Conservation (phyloP, 441 rosid species). For the Geranium incanum region DNA sequence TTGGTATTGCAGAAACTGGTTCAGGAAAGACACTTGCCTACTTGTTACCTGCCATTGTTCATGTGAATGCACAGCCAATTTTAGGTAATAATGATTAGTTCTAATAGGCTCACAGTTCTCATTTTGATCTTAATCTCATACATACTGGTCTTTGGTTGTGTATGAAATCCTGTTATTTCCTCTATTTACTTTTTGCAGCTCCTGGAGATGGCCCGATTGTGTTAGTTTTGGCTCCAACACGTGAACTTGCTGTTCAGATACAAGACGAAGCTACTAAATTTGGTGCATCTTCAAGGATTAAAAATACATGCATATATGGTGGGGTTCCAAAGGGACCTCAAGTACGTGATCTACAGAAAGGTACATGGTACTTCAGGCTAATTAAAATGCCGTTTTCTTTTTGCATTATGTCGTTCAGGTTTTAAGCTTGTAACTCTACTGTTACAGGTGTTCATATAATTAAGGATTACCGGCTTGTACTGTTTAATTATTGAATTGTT, state of each 20-base stretch:
- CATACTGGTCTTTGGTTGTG: constrained; percentile 2
- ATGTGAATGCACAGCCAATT: constrained; percentile 83
- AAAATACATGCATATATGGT: constrained; percentile 89
- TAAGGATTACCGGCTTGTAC: constrained; percentile 48
- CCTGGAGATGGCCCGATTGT: constrained; percentile 88
- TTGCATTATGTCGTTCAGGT: constrained; percentile 9
- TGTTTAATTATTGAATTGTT: neutral
- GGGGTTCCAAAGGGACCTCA: constrained; percentile 99
- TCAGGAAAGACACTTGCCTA: constrained; percentile 97
- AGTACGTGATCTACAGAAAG: constrained; percentile 86
- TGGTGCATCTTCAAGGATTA: constrained; percentile 48
- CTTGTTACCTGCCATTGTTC: constrained; percentile 85
- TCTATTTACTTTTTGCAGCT: constrained; percentile 25
- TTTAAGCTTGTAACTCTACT: constrained; percentile 13
- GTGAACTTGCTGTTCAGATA: constrained; percentile 96
- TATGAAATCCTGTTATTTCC: neutral
- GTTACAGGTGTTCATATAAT: constrained; percentile 25
- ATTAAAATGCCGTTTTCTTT: constrained; percentile 10
- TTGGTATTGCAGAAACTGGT: constrained; percentile 96
- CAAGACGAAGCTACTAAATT: constrained; percentile 82
- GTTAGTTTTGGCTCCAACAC: constrained; percentile 83
- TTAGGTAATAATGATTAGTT: constrained; percentile 62
- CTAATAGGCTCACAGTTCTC: constrained; percentile 44
- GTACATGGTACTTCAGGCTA: constrained; percentile 25
- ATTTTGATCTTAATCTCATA: neutral